Evolutionary conservation across 805 yeast species (phyloP), one percentile per base, ranked within the genome.

Genomic region (Kodamaea jinghongensis): DNA sequence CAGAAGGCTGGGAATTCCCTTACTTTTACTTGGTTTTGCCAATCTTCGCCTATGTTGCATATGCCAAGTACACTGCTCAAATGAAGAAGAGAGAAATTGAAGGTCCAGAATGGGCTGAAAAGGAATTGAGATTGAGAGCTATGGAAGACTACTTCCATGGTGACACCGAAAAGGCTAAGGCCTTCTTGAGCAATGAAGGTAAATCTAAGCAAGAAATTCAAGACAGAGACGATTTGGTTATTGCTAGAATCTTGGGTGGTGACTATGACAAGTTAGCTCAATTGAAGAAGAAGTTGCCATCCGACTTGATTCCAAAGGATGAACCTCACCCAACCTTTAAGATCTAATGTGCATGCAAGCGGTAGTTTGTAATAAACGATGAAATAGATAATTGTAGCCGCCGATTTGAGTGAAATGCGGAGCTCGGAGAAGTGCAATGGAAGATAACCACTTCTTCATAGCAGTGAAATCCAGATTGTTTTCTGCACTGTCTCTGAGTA

Each of bases 1-100:
- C 73, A 27, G 95, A 86, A 66, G 95, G 95, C 35, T 86, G 95
- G 95, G 95, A 87, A 58, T 70, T 71, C 47, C 71, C 85, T 40
- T 79, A 81, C 52, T 86, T 81, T 65, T 82, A 75, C 61, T 67
- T 81, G 40, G 83, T 83, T 49, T 75, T 86, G 43, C 96, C 96
- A 13, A 79, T 81, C 17, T 69, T 83, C 56, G 66, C 78, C 35
- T 67, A 79, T 47, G 63, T 84, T 33, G 68, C 79, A 39, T 78
- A 69, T 52, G 57, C 72, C 44, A 69, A 69, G 56, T 67, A 69
- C 57, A 66, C 72, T 32, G 57, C 71, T 20, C 72, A 69, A 52
- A 60, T 61, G 64, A 58, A 58, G 50, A 57, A 58, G 50, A 60
- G 72, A 51, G 70, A 60, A 35, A 45, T 48, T 28, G 71, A 67